A percentile compares a stretch with the other conserved stretches of the same genome.
phyloP scores from a whole-genome alignment of 2,329 filamentous ascomycete species.

The Alternaria dauci region DNA sequence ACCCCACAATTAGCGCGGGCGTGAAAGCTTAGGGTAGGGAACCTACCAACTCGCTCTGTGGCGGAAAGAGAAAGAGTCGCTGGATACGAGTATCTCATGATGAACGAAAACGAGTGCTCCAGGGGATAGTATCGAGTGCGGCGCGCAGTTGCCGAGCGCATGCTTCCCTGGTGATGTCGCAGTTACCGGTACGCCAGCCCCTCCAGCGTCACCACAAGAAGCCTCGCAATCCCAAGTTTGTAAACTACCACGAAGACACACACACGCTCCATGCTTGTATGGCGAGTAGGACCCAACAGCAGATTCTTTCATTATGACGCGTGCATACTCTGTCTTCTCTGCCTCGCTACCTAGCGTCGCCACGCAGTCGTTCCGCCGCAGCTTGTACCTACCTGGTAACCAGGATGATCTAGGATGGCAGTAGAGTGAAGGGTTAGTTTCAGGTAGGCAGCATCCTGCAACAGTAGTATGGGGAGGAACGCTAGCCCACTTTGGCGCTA shows the following conservation, averaged over 20 bases:
- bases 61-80: not conserved
- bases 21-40: slow-evolving; percentile 5
- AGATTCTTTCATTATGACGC: too few relatives aligned
- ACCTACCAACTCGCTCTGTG: not conserved
- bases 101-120: too few relatives aligned
- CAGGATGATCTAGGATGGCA: too few relatives aligned
- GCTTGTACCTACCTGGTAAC: too few relatives aligned
- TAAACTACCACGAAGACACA: not conserved
- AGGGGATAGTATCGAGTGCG: not conserved
- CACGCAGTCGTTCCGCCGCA: too few relatives aligned
- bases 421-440: too few relatives aligned
- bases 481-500: too few relatives aligned
- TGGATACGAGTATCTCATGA: not conserved
- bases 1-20: slow-evolving; percentile 16
- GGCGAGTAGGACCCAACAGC: not conserved
- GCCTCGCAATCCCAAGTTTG: not conserved
- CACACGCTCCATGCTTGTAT: not conserved
- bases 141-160: not conserved
- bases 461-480: too few relatives aligned
- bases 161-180: not conserved
- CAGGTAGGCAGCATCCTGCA: too few relatives aligned
- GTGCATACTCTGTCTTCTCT: too few relatives aligned
- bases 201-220: not conserved
- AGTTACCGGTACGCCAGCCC: not conserved
- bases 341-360: too few relatives aligned